Evolutionary conservation across 768 basidiomycete genomes (phyloP).

Genomic region (Pholiota conissans): DNA sequence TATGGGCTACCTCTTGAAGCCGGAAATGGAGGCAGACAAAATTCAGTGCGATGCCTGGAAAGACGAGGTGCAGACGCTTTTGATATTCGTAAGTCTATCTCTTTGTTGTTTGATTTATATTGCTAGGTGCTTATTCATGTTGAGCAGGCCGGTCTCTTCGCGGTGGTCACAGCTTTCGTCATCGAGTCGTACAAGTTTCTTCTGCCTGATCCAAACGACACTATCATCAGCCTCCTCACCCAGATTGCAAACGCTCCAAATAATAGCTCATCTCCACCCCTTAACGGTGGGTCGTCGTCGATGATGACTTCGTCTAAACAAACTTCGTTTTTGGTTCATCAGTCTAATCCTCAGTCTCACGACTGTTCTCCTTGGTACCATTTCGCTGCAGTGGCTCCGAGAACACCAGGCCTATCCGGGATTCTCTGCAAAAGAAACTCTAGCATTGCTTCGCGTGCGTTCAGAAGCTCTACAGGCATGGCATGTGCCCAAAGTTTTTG

Average conservation of each 20-base stretch:
- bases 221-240: neutral
- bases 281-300: neutral
- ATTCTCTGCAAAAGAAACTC: conserved; percentile 5
- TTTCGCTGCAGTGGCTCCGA: conserved; percentile 17
- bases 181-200: conserved; percentile 14
- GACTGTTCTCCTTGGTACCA: conserved; percentile 10
- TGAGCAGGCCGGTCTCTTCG: conserved; percentile 17
- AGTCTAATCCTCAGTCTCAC: conserved; percentile 14
- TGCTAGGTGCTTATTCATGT: neutral
- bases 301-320: too few species aligned
- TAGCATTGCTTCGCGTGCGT: conserved; percentile 22
- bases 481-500: conserved; percentile 24
- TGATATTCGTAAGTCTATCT: conserved; percentile 16
- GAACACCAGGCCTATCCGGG: conserved; percentile 10
- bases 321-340: conserved; percentile 12
- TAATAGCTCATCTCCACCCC: neutral
- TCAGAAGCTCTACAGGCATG: conserved; percentile 26
- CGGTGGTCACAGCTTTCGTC: conserved; percentile 14
- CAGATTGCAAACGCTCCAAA: neutral
- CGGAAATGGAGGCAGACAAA: conserved; percentile 9
- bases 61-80: conserved; percentile 15
- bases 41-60: conserved; percentile 19
- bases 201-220: neutral
- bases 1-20: conserved; percentile 13
- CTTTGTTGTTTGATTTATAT: too few species aligned